A percentile compares a stretch with the other conserved stretches of the same genome.
These are phyloP conservation scores for Hypericum androsaemum DNA, from an alignment of 345 rosid genomes.

Conservation along the genomic window DNA sequence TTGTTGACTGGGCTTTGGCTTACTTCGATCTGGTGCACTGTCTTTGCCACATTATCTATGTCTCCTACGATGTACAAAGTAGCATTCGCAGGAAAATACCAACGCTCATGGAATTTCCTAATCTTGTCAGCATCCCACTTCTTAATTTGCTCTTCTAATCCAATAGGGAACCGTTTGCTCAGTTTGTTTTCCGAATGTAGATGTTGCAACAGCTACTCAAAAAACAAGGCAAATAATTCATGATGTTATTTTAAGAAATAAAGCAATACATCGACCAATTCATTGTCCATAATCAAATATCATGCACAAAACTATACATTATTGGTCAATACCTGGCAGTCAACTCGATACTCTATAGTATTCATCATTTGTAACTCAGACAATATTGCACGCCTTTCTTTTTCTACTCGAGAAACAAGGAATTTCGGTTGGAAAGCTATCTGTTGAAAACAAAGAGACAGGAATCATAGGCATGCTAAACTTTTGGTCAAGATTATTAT, in stretches of 20 bases:
- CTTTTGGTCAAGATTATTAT: neutral
- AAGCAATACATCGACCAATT: too few species aligned
- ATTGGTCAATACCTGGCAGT: constrained; percentile 70
- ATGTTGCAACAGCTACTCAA: constrained; percentile 74
- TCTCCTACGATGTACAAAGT: constrained; percentile 96
- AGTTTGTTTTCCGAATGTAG: constrained; percentile 98
- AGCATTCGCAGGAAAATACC: constrained; percentile 99
- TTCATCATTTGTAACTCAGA: constrained; percentile 99
- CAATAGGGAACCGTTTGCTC: constrained; percentile 95
- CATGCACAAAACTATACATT: constrained; percentile 10
- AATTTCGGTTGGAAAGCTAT: constrained; percentile 94
- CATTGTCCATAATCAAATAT: constrained; percentile 8
- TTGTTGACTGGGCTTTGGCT: constrained; percentile 17
- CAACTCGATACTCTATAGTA: constrained; percentile 98
- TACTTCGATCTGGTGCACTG: constrained; percentile 73
- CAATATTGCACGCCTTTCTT: constrained; percentile 97
- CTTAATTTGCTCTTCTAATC: constrained; percentile 95
- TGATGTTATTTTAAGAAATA: neutral
- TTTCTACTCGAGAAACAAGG: constrained; percentile 92
- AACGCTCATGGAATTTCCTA: constrained; percentile 94
- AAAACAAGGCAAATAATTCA: constrained; percentile 12
- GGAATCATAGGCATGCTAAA: neutral
- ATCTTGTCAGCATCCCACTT: constrained; percentile 99
- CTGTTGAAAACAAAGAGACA: constrained; percentile 30
- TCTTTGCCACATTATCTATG: constrained; percentile 58